A percentile compares a stretch with the other conserved stretches of the same genome.
Conservation (phyloP, 1,284 basidiomycete species). For the Tilletia horrida region DNA sequence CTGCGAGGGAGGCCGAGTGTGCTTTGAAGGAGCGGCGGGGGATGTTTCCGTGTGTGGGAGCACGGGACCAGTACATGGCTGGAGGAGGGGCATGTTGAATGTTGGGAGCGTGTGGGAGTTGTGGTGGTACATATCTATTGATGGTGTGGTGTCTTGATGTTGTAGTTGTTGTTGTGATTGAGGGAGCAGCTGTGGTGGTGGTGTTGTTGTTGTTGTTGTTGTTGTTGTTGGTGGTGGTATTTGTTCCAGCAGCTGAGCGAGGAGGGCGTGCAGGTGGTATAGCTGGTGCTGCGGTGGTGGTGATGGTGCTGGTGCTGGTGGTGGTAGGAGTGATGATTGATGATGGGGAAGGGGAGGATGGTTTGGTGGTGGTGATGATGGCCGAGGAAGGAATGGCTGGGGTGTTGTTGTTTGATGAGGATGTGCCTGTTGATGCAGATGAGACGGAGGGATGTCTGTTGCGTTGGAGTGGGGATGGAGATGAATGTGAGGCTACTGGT, state of each 20-base stretch:
- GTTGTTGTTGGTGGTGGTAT: constrained; percentile 10
- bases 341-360: too few species aligned
- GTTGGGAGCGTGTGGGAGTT: constrained; percentile 36
- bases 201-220: not conserved
- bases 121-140: constrained; percentile 16
- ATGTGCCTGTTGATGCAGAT: not conserved
- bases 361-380: too few species aligned
- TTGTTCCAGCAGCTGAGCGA: not conserved
- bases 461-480: not conserved
- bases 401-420: too few species aligned
- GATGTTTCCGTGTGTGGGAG: constrained; percentile 72
- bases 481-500: not conserved
- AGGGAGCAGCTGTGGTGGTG: not conserved
- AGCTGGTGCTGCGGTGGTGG: not conserved
- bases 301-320: not conserved
- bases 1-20: constrained; percentile 78
- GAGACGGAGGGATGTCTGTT: not conserved
- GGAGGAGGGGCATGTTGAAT: constrained; percentile 39
- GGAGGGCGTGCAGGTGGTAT: not conserved
- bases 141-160: not conserved
- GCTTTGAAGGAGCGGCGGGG: constrained; percentile 75
- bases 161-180: not conserved
- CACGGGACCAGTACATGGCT: constrained; percentile 80
- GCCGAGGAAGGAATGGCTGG: too few species aligned
- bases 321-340: too few species aligned